Conservation (phyloP, 768 basidiomycete genomes). For the Tricholoma sp. region DNA sequence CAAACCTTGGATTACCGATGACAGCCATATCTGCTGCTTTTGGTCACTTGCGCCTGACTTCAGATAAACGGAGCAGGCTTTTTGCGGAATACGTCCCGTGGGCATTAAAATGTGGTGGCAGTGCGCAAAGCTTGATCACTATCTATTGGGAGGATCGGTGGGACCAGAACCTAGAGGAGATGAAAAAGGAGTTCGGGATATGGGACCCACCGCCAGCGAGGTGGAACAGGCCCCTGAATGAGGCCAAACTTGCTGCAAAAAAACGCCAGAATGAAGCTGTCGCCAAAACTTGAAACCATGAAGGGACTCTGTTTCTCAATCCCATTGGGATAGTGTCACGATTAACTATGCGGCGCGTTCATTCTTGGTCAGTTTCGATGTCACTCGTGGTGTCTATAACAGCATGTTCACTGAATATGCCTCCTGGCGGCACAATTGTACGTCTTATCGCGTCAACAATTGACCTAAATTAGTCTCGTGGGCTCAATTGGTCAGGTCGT, state of each 20-base stretch:
- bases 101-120: slow-evolving; percentile 82
- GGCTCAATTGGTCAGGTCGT: not conserved
- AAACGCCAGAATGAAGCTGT: slow-evolving; percentile 15
- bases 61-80: slow-evolving; percentile 48
- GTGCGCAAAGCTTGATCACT: slow-evolving; percentile 70
- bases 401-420: no score
- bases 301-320: not conserved
- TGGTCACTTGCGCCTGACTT: slow-evolving; percentile 69
- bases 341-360: not conserved
- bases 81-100: slow-evolving; percentile 86
- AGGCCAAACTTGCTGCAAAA: slow-evolving; percentile 51
- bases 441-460: not conserved
- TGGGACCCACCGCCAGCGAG: slow-evolving; percentile 74
- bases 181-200: slow-evolving; percentile 82
- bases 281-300: not conserved
- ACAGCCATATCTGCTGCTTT: slow-evolving; percentile 74
- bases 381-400: not conserved
- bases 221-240: slow-evolving; percentile 62
- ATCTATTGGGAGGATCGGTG: slow-evolving; percentile 97
- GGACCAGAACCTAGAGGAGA: slow-evolving; percentile 74
- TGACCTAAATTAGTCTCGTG: not conserved
- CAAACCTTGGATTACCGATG: slow-evolving; percentile 88
- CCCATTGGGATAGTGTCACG: not conserved
- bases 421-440: no score
- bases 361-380: not conserved